Percentiles rank a stretch among this genome's conserved stretches.
Evolutionary conservation across 257 asterid genomes (phyloP).

Genomic region (Marsdenia floribunda): DNA sequence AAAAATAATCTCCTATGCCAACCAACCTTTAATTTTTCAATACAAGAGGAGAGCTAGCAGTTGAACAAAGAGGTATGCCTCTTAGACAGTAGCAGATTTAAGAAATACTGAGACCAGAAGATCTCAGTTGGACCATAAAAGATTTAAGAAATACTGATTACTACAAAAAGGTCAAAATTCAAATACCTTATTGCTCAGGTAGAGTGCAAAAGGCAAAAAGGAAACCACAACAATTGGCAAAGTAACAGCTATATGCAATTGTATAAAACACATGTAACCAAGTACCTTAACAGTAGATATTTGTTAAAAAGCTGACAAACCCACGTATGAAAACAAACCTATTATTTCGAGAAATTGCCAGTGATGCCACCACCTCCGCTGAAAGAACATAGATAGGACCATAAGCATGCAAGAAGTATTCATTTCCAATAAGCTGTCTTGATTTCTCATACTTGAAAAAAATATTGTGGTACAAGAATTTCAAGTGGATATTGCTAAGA

Average conservation of each 20-base stretch:
- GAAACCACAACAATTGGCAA: background rate
- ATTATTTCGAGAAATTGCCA: slow-evolving; percentile 17
- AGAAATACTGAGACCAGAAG: no score
- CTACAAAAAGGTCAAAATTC: background rate
- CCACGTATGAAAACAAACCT: slow-evolving; percentile 11
- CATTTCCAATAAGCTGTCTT: slow-evolving; percentile 25
- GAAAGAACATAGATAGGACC: slow-evolving; percentile 29
- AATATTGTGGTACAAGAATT: background rate
- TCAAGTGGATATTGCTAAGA: background rate
- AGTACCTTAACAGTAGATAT: background rate
- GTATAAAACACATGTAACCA: background rate
- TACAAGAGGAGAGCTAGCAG: no score
- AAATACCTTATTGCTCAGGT: background rate
- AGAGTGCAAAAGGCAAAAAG: background rate
- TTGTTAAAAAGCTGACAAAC: background rate
- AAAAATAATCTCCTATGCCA: no score
- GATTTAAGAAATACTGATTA: background rate
- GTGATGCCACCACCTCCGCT: slow-evolving; percentile 23
- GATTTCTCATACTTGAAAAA: slow-evolving; percentile 27
- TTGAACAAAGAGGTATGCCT: no score
- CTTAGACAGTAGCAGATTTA: no score
- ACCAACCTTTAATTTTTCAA: no score
- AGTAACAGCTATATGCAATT: background rate
- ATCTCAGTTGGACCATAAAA: no score
- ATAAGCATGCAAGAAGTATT: slow-evolving; percentile 26